These are phyloP conservation scores for Lodderomyces oxycetoniae DNA, from an alignment of 1,139 yeast species.

Conservation along the genomic window DNA sequence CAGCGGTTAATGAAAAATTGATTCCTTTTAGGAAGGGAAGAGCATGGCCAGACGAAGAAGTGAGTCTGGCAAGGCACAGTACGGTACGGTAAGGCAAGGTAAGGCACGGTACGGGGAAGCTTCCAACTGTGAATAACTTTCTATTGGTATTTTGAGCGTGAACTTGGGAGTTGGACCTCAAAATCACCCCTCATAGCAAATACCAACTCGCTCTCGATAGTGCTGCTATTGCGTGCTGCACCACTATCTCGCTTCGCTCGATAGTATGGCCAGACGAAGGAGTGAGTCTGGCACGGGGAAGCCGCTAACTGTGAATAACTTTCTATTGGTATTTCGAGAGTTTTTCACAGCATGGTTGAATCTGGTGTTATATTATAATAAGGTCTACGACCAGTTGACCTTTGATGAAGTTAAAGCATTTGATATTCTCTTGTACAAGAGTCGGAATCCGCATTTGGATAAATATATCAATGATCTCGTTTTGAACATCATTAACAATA, in stretches of 20 bases:
- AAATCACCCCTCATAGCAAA: no score
- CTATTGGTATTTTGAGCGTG: slow-evolving; percentile 34
- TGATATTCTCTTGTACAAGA: slow-evolving; percentile 33
- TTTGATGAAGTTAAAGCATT: slow-evolving; percentile 37
- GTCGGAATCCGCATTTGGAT: slow-evolving; percentile 42
- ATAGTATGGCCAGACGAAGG: neutral
- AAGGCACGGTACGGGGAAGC: slow-evolving; percentile 9
- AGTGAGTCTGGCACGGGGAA: slow-evolving; percentile 5
- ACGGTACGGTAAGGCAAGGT: no score
- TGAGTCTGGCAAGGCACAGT: neutral
- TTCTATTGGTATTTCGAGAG: slow-evolving; percentile 34
- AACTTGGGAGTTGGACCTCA: no score
- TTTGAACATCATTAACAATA: slow-evolving; percentile 10
- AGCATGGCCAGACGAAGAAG: neutral
- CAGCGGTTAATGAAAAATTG: no score
- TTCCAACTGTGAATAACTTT: slow-evolving; percentile 26
- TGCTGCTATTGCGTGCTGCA: no score
- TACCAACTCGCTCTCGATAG: no score
- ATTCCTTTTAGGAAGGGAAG: no score
- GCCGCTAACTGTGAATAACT: slow-evolving; percentile 23
- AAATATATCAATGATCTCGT: slow-evolving; percentile 32
- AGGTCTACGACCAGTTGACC: slow-evolving; percentile 39
- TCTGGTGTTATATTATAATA: slow-evolving; percentile 43
- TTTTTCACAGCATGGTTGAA: slow-evolving; percentile 39
- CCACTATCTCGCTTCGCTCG: no score